phyloP scores from a whole-genome alignment of 768 basidiomycete genomes.

The Mycena haematopus region DNA sequence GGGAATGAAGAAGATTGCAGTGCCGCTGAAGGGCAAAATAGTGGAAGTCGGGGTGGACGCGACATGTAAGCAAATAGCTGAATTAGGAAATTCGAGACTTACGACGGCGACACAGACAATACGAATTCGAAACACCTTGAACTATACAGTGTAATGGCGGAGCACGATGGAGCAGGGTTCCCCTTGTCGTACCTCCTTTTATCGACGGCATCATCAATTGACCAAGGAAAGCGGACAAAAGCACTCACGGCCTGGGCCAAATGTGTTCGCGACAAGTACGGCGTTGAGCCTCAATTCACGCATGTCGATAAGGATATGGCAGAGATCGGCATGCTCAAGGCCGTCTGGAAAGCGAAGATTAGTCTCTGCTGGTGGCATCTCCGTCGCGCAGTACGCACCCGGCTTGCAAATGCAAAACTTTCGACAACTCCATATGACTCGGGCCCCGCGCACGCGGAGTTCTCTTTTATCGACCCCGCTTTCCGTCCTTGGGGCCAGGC shows the following conservation, averaged over 20 bases:
- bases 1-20: conserved; percentile 28
- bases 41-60: conserved; percentile 28
- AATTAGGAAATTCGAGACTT: conserved; percentile 1
- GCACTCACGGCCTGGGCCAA: conserved; percentile 27
- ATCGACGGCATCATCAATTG: conserved; percentile 31
- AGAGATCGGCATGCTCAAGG: conserved; percentile 19
- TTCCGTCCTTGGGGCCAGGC: conserved; percentile 14
- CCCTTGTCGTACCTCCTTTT: conserved; percentile 33
- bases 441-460: conserved; percentile 18
- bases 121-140: conserved; percentile 33
- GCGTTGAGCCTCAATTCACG: conserved; percentile 5
- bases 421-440: conserved; percentile 29
- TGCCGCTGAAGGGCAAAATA: conserved; percentile 3
- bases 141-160: conserved; percentile 33
- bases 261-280: conserved; percentile 19
- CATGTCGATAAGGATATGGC: conserved; percentile 31
- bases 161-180: conserved; percentile 33
- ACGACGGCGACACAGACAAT: not conserved
- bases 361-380: conserved; percentile 33
- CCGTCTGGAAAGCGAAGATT: conserved; percentile 28
- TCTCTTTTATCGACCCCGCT: conserved; percentile 23
- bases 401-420: conserved; percentile 20
- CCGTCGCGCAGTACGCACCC: conserved; percentile 12
- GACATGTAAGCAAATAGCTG: conserved; percentile 20
- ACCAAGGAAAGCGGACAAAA: conserved; percentile 26